Evolutionary conservation across 176 grass and related monocot species (phyloP).

Genomic region (Saccharum officinarum): DNA sequence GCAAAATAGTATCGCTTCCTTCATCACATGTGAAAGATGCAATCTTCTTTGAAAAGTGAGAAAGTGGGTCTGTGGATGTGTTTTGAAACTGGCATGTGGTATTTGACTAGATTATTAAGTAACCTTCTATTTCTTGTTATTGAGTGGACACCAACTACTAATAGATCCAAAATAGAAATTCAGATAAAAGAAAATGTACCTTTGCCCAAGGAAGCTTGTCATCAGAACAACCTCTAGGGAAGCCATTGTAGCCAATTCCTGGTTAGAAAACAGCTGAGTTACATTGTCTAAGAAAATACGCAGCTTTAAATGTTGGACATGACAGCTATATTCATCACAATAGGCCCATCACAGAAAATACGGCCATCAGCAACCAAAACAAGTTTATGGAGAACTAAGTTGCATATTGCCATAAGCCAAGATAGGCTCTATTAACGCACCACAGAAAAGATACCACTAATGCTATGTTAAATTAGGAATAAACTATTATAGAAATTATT

Average conservation of each 20-base stretch:
- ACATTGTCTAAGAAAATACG: neutral
- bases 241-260: slow-evolving; percentile 99
- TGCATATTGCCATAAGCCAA: neutral
- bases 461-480: neutral
- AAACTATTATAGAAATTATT: neutral
- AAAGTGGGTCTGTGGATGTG: neutral
- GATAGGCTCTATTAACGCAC: neutral
- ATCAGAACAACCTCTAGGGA: slow-evolving; percentile 98
- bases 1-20: neutral
- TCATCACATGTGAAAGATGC: neutral
- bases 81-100: neutral
- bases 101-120: slow-evolving; percentile 20
- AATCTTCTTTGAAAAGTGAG: neutral
- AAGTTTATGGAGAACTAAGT: neutral
- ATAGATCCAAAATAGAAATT: neutral
- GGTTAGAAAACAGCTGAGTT: slow-evolving; percentile 30
- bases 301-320: neutral
- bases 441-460: slow-evolving; percentile 4
- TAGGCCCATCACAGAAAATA: neutral
- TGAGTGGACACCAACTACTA: neutral
- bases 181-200: slow-evolving; percentile 43
- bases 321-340: neutral
- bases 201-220: slow-evolving; percentile 97
- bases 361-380: neutral
- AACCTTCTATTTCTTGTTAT: slow-evolving; percentile 12